phyloP scores from a whole-genome alignment of 805 yeast species.

The Grigorovia humatica region DNA sequence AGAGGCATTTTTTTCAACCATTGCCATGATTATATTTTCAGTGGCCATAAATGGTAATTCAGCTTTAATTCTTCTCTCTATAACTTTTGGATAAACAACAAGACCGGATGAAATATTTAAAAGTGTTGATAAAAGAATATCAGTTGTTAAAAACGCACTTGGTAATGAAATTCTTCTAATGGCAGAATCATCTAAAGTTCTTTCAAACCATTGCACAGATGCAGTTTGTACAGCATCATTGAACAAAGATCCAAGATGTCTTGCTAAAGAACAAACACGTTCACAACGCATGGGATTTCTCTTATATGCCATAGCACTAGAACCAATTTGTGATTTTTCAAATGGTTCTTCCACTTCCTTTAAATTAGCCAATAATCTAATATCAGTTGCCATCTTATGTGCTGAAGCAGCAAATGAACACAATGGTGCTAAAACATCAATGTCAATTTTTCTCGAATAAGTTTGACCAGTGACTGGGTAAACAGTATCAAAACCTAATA shows the following conservation, averaged over 20 bases:
- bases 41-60: slow-evolving; percentile 99
- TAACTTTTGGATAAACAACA: slow-evolving; percentile 97
- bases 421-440: slow-evolving; percentile 85
- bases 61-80: slow-evolving; percentile 86
- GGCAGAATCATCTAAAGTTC: slow-evolving; percentile 96
- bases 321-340: slow-evolving; percentile 96
- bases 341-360: slow-evolving; percentile 98
- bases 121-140: slow-evolving; percentile 80
- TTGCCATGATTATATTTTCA: slow-evolving; percentile 97
- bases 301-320: slow-evolving; percentile 98
- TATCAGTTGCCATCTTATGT: slow-evolving; percentile 96
- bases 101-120: slow-evolving; percentile 88
- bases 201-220: slow-evolving; percentile 98
- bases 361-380: slow-evolving; percentile 88
- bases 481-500: slow-evolving; percentile 87
- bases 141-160: slow-evolving; percentile 92
- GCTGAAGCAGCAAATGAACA: slow-evolving; percentile 93
- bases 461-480: slow-evolving; percentile 99
- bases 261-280: slow-evolving; percentile 95
- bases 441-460: slow-evolving; percentile 96
- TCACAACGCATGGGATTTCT: slow-evolving; percentile 99
- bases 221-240: slow-evolving; percentile 95
- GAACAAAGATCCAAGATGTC: slow-evolving; percentile 87
- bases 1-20: slow-evolving; percentile 96
- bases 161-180: slow-evolving; percentile 95